A percentile compares a stretch with the other conserved stretches of the same genome.
phyloP scores from a whole-genome alignment of 1,139 yeast species.

The Suhomyces atakaporum region DNA sequence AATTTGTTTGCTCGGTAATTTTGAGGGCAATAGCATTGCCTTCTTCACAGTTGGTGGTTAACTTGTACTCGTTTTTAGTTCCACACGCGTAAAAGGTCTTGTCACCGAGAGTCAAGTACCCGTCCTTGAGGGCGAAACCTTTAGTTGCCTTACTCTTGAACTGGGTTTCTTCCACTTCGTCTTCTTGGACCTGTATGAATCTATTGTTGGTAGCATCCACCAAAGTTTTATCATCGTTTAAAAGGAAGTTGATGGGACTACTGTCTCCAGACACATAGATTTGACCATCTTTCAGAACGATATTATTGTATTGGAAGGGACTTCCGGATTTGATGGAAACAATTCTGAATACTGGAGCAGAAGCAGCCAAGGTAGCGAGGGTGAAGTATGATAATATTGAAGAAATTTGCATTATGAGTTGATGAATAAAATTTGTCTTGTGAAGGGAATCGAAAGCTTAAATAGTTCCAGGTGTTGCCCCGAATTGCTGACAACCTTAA shows the following conservation, averaged over 20 bases:
- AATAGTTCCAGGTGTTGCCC: conserved; percentile 3
- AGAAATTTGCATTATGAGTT: conserved; percentile 12
- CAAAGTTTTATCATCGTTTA: conserved; percentile 12
- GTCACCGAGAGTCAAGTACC: conserved; percentile 10
- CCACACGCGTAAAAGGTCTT: conserved; percentile 13
- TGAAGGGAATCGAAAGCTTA: conserved; percentile 1
- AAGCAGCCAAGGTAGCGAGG: conserved; percentile 23
- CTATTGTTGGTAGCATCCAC: conserved; percentile 7
- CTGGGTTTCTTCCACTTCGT: conserved; percentile 23
- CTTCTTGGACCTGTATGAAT: conserved; percentile 6
- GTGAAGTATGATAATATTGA: conserved; percentile 20
- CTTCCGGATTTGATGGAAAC: conserved; percentile 10
- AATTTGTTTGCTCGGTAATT: conserved; percentile 9
- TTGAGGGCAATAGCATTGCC: conserved; percentile 16
- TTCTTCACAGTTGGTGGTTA: conserved; percentile 8
- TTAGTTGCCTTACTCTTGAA: conserved; percentile 4
- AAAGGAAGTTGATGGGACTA: conserved; percentile 6
- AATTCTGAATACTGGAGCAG: conserved; percentile 22
- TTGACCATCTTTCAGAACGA: conserved; percentile 7
- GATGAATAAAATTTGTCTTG: neutral
- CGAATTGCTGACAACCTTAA: conserved; percentile 2
- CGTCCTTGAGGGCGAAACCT: conserved; percentile 11
- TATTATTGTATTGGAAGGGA: conserved; percentile 8
- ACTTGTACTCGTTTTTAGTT: conserved; percentile 5
- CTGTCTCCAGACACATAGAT: conserved; percentile 5